A percentile compares a stretch with the other conserved stretches of the same genome.
phyloP scores from a whole-genome alignment of 345 rosid genomes.

The Populus nigra region DNA sequence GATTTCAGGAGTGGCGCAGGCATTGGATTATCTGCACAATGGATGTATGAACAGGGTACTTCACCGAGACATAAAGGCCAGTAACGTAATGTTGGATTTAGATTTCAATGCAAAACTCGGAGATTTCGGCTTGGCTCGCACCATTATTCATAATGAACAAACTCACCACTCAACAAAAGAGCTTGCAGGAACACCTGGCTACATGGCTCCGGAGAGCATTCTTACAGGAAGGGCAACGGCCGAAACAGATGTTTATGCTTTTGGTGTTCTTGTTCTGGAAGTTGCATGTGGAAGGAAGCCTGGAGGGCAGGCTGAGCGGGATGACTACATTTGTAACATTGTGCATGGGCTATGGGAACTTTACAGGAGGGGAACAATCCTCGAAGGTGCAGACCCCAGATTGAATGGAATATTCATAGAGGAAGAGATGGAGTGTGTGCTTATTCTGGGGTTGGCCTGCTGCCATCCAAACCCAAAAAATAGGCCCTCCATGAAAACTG shows the following conservation, averaged over 20 bases:
- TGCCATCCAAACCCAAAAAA: conserved; percentile 73
- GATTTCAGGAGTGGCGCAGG: conserved; percentile 55
- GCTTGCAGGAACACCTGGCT: conserved; percentile 71
- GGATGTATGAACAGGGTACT: conserved; percentile 65
- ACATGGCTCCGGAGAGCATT: conserved; percentile 82
- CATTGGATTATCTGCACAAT: conserved; percentile 66
- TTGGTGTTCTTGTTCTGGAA: conserved; percentile 63
- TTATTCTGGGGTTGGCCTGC: conserved; percentile 71
- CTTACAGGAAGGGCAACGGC: conserved; percentile 57
- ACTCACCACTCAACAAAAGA: conserved; percentile 73
- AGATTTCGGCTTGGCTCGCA: conserved; percentile 80
- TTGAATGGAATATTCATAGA: conserved; percentile 33
- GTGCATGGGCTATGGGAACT: conserved; percentile 72
- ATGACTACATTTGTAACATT: conserved; percentile 47
- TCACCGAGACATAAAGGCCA: conserved; percentile 67
- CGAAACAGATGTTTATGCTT: conserved; percentile 66
- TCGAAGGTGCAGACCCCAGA: conserved; percentile 51
- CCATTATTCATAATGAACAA: conserved; percentile 48
- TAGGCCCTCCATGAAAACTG: conserved; percentile 65
- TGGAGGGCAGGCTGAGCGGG: conserved; percentile 24
- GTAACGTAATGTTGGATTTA: conserved; percentile 74
- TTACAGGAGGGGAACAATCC: conserved; percentile 41
- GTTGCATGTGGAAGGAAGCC: conserved; percentile 62
- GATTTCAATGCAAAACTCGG: conserved; percentile 56
- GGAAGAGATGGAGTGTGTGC: conserved; percentile 43